Base-by-base conservation (phyloP, 345 rosid genomes). In the Eucalyptus sp. region DNA sequence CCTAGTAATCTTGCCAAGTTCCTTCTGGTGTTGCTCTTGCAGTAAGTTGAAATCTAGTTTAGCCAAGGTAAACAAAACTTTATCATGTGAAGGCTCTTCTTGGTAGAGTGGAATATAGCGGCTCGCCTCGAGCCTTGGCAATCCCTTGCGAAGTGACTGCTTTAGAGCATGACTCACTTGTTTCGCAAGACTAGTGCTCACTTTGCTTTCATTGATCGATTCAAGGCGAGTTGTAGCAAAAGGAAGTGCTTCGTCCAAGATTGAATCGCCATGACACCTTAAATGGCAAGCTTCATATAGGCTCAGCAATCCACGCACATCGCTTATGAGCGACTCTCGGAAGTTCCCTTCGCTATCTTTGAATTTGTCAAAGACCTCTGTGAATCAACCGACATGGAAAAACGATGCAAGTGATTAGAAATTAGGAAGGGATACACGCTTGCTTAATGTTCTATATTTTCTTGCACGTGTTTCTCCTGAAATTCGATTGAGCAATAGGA, bases 11-110 rank as follows among this genome's bases (percentile, higher is more conserved):
- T 88, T 52, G 71, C 71, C 8, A 7, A 86, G 86, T 44, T 90
- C 91, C 89, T 52, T 90, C 29, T 84, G 76, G 58, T 90, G 86
- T n/a, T 58, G 64, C 54, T 88, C 86, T 50, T 88, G 88, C 1
- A 68, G 41, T 20, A 13, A 81, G 86, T 88, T 90, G 91, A 90
- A 90, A 88, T 90, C 91, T 46, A 86, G 79, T 64, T 87, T 88
- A 11, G 91, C 91, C 62, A 90, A 84, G 52, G 81, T 15, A 29
- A 88, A 27, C 24, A 90, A 37, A 16, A 44, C 68, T 84, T 90
- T 37, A 25, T 64, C 22, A 5, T 68, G 79, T 10, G 86, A 90
- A 88, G 51, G 44, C n/a, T 87, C 88, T 7, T 29, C 31, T 20
- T 66, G 76, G 86, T 90, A 87, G 7, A 44, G 86, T 31, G 29